Evolutionary conservation across 305 asterid species (phyloP), one percentile per base, ranked within the genome.

Genomic region (Monarda citriodora): DNA sequence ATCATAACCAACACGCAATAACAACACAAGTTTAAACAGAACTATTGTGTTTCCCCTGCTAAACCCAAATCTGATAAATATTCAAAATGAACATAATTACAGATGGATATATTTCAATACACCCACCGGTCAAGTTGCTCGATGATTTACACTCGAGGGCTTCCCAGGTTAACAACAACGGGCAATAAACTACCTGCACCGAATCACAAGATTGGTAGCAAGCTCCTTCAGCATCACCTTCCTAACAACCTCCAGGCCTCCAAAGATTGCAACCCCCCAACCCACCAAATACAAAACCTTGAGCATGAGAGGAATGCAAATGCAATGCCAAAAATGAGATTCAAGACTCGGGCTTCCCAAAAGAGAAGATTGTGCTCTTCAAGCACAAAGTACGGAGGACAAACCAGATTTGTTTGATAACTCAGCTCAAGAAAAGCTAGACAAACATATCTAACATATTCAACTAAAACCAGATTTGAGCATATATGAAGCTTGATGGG

Each of bases 221-320:
- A 64, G 53, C 32, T 61, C 78, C 36, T 61, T 69, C 31, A 9
- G 67, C 59, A 61, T 57, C 65, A 29, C 56, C 74, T 68, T 61
- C 57, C 44, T 42, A 44, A 46, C 60, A 59, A 29, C 40, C 49
- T 58, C 34, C 72, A 58, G 32, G 66, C 66, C 56, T 63, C 61
- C 46, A 44, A 25, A 18, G 55, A 58, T 26, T 50, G 58, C 63
- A 53, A 29, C 53, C 69, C 58, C 66, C 57, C 6, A 8, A 2
- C 38, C 38, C 38, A 34, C 17, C 46, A 45, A 26, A 55, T 13
- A 50, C 16, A 42, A 44, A 49, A 66, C 17, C 67, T 49, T 12
- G 66, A 58, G 40, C 31, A 17, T 13, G 1, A 37, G 37, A n/a
- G 20, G 21, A 57, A 45, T 36, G 20, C 40, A 53, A 36, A 36